Base-by-base conservation (phyloP, 352 stramenopile genomes). In the Pythium sukuiense region DNA sequence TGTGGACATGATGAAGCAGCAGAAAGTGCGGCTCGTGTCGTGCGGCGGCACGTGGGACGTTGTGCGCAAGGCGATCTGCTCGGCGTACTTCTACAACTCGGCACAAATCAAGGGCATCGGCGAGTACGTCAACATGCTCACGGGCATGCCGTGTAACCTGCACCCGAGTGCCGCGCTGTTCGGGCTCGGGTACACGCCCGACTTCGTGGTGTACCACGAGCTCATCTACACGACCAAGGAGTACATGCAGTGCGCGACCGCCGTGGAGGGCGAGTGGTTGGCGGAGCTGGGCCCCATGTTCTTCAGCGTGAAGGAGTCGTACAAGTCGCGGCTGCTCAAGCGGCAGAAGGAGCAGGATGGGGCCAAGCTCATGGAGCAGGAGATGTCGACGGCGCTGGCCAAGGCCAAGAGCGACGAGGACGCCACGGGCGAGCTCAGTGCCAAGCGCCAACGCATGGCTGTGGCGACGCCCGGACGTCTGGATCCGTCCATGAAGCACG, bases 111-210 rank as follows among this genome's bases (percentile, higher is more conserved):
- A 99, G 80, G 97, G 96, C 20, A 99, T 99, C 61, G 97, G 97
- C 29, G 97, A 99, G 76, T 99, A 99, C 76, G 96, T 99, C n/a
- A 99, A 99, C 77, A 98, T 99, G 93, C 79, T 99, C 20, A 99
- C 92, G 35, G 97, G 97, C 16, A 99, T 99, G 78, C 96, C 97
- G 45, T 98, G 92, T 69, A 89, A 98, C 35, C 71, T 99, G 24
- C 98, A 99, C 76, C 97, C 97, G 11, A 98, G 92, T 49, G 97
- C 92, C 32, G 96, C 97, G n/a, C 72, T 99, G 16, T 99, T 98
- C 79, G 96, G 97, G 13, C 79, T 99, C 18, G 98, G 97, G 18
- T 99, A 99, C 80, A 99, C 97, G 26, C 98, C 98, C 16, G 97
- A 99, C 77, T 99, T 99, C 83, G 96, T 99, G 5, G 97, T 98